Evolutionary conservation across 1,139 yeast genomes (phyloP), one percentile per base, ranked within the genome.

Genomic region (Citeromyces siamensis): DNA sequence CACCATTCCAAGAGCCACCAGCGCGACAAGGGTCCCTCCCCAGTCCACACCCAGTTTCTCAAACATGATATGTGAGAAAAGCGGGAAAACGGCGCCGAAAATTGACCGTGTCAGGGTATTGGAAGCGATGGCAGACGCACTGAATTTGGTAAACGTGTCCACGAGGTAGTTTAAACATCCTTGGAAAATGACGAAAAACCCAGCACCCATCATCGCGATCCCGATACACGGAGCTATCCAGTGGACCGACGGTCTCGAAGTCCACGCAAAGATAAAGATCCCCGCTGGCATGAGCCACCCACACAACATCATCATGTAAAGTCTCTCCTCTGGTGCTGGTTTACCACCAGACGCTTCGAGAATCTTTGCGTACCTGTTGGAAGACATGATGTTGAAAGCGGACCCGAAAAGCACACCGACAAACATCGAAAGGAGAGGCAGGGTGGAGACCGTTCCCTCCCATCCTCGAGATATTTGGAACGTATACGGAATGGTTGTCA

Each of bases 41-140:
- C 86, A 78, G 37, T 61, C 61, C 3, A 68, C 64, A 0, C 82
- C 86, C 18, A 50, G 35, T 21, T 43, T 44, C 36, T 56, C 50
- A 52, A 68, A 76, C 62, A 81, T 60, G 40, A 71, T 71, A 18
- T 71, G 61, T 2, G 80, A 73, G 53, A 83, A 83, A 29, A 84
- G 58, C 2, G 94, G 94, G 58, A 85, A 82, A 1, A 80, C 72
- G 6, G 83, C 81, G 5, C 86, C 85, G 60, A 79, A 60, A 2
- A 71, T 48, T 39, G 82, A 76, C 50, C 95, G 66, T 39, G 77
- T 59, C 42, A 83, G 68, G 22, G 84, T 74, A 52, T 78, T 82
- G 9, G 88, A 86, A 5, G 93, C 94, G 54, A 83, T 65, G 1
- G 86, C 93, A 9, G 86, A 75, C 0, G 95, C 94, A 7, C 86